These are phyloP conservation scores for Metarhizium humberi DNA, from an alignment of 2,329 filamentous ascomycete genomes.

Conservation along the genomic window DNA sequence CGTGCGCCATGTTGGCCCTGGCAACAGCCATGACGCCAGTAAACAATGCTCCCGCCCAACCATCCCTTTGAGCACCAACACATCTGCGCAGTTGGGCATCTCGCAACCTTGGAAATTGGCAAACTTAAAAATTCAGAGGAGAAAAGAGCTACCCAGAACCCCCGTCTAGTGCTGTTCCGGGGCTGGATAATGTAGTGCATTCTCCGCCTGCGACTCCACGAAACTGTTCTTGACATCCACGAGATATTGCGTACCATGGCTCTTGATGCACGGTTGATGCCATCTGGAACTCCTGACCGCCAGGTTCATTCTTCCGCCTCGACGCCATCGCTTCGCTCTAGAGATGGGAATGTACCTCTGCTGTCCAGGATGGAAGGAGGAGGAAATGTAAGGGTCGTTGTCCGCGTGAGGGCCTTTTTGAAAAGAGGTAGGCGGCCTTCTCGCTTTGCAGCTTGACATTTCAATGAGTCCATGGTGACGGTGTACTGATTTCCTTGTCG, in stretches of 20 bases:
- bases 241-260: conserved; percentile 31
- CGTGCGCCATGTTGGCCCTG: conserved; percentile 16
- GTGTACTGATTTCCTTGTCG: background rate
- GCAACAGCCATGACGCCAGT: conserved; percentile 22
- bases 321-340: conserved; percentile 66
- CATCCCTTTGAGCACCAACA: background rate
- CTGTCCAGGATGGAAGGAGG: conserved; percentile 50
- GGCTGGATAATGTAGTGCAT: conserved; percentile 25
- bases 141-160: background rate
- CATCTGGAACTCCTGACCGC: conserved; percentile 26
- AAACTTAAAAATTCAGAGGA: background rate
- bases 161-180: conserved; percentile 1
- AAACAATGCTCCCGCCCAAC: conserved; percentile 20
- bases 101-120: background rate
- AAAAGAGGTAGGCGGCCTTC: conserved; percentile 47
- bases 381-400: conserved; percentile 75
- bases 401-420: conserved; percentile 70
- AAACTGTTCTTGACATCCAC: conserved; percentile 28
- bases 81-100: background rate
- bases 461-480: background rate
- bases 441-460: background rate
- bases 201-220: conserved; percentile 30
- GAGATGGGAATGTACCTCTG: conserved; percentile 55
- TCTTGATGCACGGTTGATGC: conserved; percentile 36
- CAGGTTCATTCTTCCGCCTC: conserved; percentile 59